These are phyloP conservation scores for Cercospora sojina DNA, from an alignment of 2,329 filamentous ascomycete species.

Conservation along the genomic window DNA sequence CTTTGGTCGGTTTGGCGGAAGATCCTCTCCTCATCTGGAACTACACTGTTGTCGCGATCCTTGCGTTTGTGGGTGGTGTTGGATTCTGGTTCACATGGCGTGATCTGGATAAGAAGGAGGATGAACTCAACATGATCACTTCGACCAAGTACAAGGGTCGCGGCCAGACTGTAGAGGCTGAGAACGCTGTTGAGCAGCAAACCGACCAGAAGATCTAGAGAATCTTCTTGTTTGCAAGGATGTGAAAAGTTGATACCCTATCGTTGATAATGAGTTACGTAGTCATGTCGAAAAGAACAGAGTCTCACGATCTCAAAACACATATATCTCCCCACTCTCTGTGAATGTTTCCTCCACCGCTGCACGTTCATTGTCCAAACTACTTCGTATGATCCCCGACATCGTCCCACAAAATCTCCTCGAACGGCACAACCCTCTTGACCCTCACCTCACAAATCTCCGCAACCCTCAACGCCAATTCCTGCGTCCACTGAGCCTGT, in stretches of 20 bases:
- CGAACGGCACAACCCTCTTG: slow-evolving; percentile 7
- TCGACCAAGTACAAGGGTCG: slow-evolving; percentile 31
- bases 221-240: not conserved
- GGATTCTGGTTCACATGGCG: slow-evolving; percentile 69
- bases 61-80: slow-evolving; percentile 62
- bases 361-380: no score
- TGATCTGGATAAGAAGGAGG: slow-evolving; percentile 65
- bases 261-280: not conserved
- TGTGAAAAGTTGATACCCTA: not conserved
- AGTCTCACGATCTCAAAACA: not conserved
- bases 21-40: slow-evolving; percentile 68
- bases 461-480: slow-evolving; percentile 19
- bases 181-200: not conserved
- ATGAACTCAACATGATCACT: slow-evolving; percentile 63
- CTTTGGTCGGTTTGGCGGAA: slow-evolving; percentile 58
- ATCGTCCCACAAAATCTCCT: slow-evolving; percentile 20
- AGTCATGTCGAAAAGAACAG: not conserved
- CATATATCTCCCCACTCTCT: not conserved
- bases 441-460: slow-evolving; percentile 13
- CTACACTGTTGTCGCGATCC: slow-evolving; percentile 62
- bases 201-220: not conserved
- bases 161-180: not conserved
- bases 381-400: slow-evolving; percentile 10
- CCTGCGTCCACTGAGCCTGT: slow-evolving; percentile 15
- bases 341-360: not conserved